phyloP scores from a whole-genome alignment of 768 basidiomycete species.

The Erythrobasidium yunnanense region DNA sequence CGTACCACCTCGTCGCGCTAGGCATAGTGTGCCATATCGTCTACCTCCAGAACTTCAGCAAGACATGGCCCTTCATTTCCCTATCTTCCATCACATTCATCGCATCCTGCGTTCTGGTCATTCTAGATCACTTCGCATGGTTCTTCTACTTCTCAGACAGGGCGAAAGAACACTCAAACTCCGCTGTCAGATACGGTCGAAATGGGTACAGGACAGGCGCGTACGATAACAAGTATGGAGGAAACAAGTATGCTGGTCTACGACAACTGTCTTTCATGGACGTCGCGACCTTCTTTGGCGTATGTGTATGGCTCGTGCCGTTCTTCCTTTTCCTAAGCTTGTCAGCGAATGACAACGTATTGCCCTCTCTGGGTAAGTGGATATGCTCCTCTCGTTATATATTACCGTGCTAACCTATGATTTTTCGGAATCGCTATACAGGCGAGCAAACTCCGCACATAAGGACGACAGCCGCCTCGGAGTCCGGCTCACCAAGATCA shows the following conservation, averaged over 20 bases:
- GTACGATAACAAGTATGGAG: background rate
- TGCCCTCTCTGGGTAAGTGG: conserved; percentile 49
- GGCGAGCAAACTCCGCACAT: conserved; percentile 12
- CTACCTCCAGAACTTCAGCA: conserved; percentile 73
- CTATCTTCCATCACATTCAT: conserved; percentile 75
- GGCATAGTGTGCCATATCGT: conserved; percentile 73
- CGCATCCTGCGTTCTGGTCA: conserved; percentile 69
- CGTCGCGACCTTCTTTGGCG: conserved; percentile 48
- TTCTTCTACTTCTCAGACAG: conserved; percentile 76
- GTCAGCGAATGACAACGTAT: conserved; percentile 90
- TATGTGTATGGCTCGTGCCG: conserved; percentile 53
- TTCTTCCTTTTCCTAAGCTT: conserved; percentile 89
- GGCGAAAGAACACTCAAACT: conserved; percentile 15
- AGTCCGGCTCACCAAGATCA: background rate
- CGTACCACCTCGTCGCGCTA: conserved; percentile 61
- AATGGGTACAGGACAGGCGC: conserved; percentile 20
- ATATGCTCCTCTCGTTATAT: background rate
- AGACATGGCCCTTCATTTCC: conserved; percentile 83
- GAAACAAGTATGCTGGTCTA: conserved; percentile 17
- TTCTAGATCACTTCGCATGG: conserved; percentile 86
- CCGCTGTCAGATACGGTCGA: background rate
- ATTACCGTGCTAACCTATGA: no score
- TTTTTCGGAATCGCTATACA: no score
- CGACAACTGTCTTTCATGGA: conserved; percentile 42
- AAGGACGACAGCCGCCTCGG: conserved; percentile 21